These are phyloP conservation scores for Phytophthora brassicae DNA, from an alignment of 352 stramenopile genomes.

Conservation along the genomic window DNA sequence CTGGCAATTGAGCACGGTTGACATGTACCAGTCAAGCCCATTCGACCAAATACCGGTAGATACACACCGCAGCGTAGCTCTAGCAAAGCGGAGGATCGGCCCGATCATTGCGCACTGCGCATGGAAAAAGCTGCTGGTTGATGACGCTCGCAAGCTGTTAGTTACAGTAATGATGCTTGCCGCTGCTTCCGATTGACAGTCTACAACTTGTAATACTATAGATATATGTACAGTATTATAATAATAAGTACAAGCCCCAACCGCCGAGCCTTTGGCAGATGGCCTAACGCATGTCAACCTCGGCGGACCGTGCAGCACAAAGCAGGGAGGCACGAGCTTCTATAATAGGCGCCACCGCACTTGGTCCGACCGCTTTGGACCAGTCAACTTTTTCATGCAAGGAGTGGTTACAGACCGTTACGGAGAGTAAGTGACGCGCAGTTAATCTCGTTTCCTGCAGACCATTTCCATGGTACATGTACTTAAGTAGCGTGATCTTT, in stretches of 20 bases:
- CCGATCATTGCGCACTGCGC: not conserved
- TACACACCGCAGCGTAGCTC: not conserved
- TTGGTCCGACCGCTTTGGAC: not conserved
- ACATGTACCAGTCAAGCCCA: too few relatives aligned
- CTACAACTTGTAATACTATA: too few relatives aligned
- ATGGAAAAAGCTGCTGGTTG: conserved; percentile 23
- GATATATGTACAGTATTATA: too few relatives aligned
- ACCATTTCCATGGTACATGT: not conserved
- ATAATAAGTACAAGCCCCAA: conserved; percentile 21
- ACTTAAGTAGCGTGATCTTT: too few relatives aligned
- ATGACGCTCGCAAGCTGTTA: not conserved
- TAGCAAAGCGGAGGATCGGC: not conserved
- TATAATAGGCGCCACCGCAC: not conserved
- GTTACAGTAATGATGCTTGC: not conserved
- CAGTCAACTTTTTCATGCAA: conserved; percentile 15
- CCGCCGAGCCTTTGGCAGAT: conserved; percentile 14
- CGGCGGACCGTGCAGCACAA: conserved; percentile 9
- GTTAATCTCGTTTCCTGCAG: too few relatives aligned
- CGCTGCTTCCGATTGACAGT: conserved; percentile 15
- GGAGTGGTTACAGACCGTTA: conserved; percentile 2
- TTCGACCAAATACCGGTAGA: conserved; percentile 6
- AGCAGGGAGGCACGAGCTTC: too few relatives aligned
- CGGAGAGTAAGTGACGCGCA: too few relatives aligned
- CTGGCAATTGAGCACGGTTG: conserved; percentile 4
- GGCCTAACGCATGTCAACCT: conserved; percentile 16